Evolutionary conservation across 2,329 filamentous ascomycete genomes (phyloP), one percentile per base, ranked within the genome.

Genomic region (Dactylellina sp.): DNA sequence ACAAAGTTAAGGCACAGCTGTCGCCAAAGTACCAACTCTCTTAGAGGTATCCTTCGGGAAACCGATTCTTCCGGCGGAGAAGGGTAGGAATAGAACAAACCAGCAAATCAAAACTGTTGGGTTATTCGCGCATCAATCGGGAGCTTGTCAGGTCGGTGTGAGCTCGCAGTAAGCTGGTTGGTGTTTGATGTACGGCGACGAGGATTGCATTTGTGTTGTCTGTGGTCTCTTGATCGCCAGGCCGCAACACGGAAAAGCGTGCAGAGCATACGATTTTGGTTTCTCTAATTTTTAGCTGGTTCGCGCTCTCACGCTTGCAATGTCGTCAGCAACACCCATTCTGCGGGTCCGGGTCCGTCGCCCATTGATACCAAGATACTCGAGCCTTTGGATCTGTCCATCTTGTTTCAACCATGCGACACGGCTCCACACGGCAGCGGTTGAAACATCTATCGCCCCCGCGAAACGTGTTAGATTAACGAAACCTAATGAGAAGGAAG

Each of bases 371-470:
- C 14, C 28, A 25, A 37, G 18, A n/a, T 53, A 56, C 14, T 22
- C 25, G 18, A 42, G 22, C 9, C 53, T 22, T 18, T 72, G 68
- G 68, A 46, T 72, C 9, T 72, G 68, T 32, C 60, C 52, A 11
- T 59, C 60, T 12, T 72, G 68, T 47, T 60, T 64, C 46, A 65
- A 40, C 14, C 53, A 44, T 11, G 42, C 52, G 18, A 44, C 12
- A 32, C 53, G 32, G 14, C 46, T 24, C 2, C 50, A 63, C 32
- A 56, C 57, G 14, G 40, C 24, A 20, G 9, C 44, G 3, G 18
- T 40, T 25, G 25, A 63, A 24, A 65, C 68, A 50, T 47, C 65
- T n/a, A 37, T 14, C 47, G 20, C 52, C 37, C 44, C 16, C 22
- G 44, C 32, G n/a, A 49, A 57, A 52, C 42, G 32, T 12, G 7